phyloP scores from a whole-genome alignment of 805 yeast species.

The Yarrowia yakushimensis region DNA sequence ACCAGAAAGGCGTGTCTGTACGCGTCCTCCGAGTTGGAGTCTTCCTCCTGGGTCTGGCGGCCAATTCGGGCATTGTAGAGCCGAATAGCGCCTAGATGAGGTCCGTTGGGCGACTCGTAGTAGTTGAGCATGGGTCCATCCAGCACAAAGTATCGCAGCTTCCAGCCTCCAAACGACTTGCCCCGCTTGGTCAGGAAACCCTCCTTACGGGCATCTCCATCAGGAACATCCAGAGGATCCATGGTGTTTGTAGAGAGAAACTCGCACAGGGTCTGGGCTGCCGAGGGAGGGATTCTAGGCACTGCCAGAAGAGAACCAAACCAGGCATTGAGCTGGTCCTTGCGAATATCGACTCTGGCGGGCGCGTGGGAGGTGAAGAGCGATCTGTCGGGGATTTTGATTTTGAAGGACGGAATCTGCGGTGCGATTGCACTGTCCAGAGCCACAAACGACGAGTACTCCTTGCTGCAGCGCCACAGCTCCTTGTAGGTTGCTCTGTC shows the following conservation, averaged over 20 bases:
- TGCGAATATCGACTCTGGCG: constrained; percentile 58
- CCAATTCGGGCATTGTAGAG: constrained; percentile 55
- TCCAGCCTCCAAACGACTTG: constrained; percentile 69
- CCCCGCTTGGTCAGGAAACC: constrained; percentile 63
- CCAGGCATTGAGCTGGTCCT: constrained; percentile 54
- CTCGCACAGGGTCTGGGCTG: constrained; percentile 53
- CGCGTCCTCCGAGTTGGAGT: constrained; percentile 39
- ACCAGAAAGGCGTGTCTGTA: constrained; percentile 56
- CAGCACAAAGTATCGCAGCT: constrained; percentile 62
- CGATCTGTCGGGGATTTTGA: constrained; percentile 61
- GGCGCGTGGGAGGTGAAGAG: constrained; percentile 62
- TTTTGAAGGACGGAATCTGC: constrained; percentile 46
- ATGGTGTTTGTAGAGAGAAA: constrained; percentile 67
- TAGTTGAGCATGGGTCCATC: constrained; percentile 57
- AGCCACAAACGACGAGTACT: constrained; percentile 54
- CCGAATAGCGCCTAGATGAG: constrained; percentile 50
- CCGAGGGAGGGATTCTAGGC: constrained; percentile 55
- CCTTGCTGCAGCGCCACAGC: constrained; percentile 71
- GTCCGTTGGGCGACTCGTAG: constrained; percentile 56
- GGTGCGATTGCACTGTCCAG: constrained; percentile 59
- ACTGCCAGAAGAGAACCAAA: constrained; percentile 54
- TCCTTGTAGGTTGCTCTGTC: constrained; percentile 61
- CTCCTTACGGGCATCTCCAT: constrained; percentile 43
- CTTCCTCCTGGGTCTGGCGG: constrained; percentile 37
- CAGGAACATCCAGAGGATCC: constrained; percentile 48